phyloP scores from a whole-genome alignment of 1,284 basidiomycete species.

The Pterulicium gracile region DNA sequence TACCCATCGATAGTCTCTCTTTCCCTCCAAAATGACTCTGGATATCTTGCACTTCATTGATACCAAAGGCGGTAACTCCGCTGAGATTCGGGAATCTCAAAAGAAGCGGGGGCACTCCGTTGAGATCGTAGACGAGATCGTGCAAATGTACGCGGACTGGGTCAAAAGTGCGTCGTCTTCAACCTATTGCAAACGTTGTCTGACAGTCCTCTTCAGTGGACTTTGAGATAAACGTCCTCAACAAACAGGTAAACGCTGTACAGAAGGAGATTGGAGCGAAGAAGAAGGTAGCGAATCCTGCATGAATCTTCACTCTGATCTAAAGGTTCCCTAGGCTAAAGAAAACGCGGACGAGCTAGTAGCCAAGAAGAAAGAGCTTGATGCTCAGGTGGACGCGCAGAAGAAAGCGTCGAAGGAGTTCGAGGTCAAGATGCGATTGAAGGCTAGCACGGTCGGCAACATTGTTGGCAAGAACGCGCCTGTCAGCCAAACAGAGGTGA shows the following conservation, averaged over 20 bases:
- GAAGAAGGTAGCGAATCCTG: conserved; percentile 86
- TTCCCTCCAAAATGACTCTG: conserved; percentile 46
- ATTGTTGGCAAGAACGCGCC: conserved; percentile 84
- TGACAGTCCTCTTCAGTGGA: conserved; percentile 48
- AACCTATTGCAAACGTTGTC: neutral
- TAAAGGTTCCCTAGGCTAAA: conserved; percentile 86
- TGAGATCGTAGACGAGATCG: conserved; percentile 89
- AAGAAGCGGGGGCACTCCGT: conserved; percentile 82
- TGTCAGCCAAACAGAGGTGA: conserved; percentile 82
- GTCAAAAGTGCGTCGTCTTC: conserved; percentile 61
- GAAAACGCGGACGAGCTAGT: conserved; percentile 84
- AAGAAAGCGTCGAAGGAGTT: conserved; percentile 70
- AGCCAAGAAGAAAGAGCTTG: conserved; percentile 69
- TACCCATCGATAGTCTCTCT: neutral
- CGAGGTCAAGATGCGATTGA: conserved; percentile 71
- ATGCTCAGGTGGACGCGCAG: conserved; percentile 69
- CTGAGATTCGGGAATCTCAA: conserved; percentile 88
- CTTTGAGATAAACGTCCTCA: conserved; percentile 70
- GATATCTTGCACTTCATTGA: conserved; percentile 74
- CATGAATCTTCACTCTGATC: neutral
- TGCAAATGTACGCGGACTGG: conserved; percentile 89
- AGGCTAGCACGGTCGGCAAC: conserved; percentile 83
- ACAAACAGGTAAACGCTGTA: conserved; percentile 80
- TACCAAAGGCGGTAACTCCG: conserved; percentile 90
- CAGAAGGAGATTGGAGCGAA: conserved; percentile 93